These are phyloP conservation scores for Piper betle DNA, from an alignment of 164 flowering plant species.

Conservation along the genomic window DNA sequence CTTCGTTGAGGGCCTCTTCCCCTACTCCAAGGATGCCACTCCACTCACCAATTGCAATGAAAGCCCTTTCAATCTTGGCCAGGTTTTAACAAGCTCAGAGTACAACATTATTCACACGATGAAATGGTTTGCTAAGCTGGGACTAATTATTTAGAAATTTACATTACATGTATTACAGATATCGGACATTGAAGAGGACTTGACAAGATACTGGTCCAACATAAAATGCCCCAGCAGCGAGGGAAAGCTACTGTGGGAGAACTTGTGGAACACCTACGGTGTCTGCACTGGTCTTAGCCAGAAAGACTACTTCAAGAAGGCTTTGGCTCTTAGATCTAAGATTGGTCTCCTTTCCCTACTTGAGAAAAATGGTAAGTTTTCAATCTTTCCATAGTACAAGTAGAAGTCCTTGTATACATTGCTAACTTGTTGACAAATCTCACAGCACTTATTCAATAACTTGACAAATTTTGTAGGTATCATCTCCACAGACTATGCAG, in stretches of 20 bases:
- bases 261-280: slow-evolving; percentile 4
- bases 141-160: too few species aligned
- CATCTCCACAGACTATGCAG: slow-evolving; percentile 2
- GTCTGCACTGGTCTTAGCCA: slow-evolving; percentile 5
- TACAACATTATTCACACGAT: background rate
- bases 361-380: slow-evolving; percentile 1
- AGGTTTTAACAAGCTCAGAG: slow-evolving; percentile 1
- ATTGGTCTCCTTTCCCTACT: slow-evolving; percentile 1
- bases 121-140: too few species aligned
- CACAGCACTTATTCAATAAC: too few species aligned
- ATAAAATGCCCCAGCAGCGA: slow-evolving; percentile 7
- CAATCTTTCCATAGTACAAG: background rate
- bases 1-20: slow-evolving; percentile 1
- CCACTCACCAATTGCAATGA: slow-evolving; percentile 2
- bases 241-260: background rate
- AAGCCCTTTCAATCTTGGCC: background rate
- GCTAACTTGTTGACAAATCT: too few species aligned
- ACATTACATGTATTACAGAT: background rate
- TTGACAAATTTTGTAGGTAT: slow-evolving; percentile 5
- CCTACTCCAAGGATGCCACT: slow-evolving; percentile 4
- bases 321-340: slow-evolving; percentile 1
- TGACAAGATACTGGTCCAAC: slow-evolving; percentile 8
- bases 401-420: background rate
- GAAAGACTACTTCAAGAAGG: slow-evolving; percentile 8
- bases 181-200: slow-evolving; percentile 2